phyloP scores from a whole-genome alignment of 768 basidiomycete species.

The Suillus spraguei region DNA sequence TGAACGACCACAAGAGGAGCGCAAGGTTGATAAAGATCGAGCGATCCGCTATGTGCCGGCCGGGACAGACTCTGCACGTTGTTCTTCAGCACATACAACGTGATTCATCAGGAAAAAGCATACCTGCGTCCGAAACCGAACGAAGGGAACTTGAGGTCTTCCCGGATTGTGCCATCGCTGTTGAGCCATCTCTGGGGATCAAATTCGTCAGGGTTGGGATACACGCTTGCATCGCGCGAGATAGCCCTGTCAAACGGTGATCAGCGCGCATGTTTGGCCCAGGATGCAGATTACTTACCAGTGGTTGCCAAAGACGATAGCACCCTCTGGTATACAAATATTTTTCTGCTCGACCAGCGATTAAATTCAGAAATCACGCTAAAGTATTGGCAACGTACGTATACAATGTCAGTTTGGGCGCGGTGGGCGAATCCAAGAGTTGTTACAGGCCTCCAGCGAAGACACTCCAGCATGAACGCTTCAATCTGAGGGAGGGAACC shows the following conservation, averaged over 20 bases:
- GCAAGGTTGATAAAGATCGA: conserved; percentile 70
- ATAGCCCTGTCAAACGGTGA: conserved; percentile 42
- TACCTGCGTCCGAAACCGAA: conserved; percentile 59
- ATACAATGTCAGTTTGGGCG: conserved; percentile 64
- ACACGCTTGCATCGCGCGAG: conserved; percentile 57
- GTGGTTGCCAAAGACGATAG: conserved; percentile 39
- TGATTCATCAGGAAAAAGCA: not conserved
- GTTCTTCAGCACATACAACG: no score
- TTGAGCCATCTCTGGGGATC: conserved; percentile 59
- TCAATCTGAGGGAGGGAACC: conserved; percentile 38
- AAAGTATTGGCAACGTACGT: conserved; percentile 39
- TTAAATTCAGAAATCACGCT: not conserved
- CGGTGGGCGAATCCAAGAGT: conserved; percentile 61
- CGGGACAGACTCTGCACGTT: conserved; percentile 59
- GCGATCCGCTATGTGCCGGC: conserved; percentile 59
- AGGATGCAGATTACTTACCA: conserved; percentile 34
- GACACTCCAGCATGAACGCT: conserved; percentile 44
- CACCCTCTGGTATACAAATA: conserved; percentile 38
- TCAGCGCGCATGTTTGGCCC: not conserved
- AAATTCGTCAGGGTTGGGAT: conserved; percentile 61
- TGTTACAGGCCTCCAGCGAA: conserved; percentile 44
- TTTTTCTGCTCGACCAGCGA: conserved; percentile 27
- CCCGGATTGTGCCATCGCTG: conserved; percentile 41
- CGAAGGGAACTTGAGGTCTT: conserved; percentile 53
- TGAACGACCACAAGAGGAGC: conserved; percentile 67